Base-by-base conservation (phyloP, 345 rosid species). In the Populus deltoides region DNA sequence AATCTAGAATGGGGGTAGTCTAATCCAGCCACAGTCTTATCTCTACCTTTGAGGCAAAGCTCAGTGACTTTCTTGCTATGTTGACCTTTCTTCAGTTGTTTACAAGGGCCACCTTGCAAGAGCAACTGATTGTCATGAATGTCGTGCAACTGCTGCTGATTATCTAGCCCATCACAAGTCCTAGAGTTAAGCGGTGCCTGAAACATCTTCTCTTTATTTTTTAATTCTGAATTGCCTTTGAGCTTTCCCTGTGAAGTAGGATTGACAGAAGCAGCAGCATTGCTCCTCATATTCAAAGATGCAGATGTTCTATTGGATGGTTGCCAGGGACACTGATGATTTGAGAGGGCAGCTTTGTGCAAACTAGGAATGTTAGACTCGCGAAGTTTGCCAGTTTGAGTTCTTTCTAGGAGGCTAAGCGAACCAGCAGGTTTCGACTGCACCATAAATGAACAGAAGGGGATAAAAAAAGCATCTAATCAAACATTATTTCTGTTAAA, bases 391-490 rank as follows among this genome's bases (percentile, higher is more conserved):
- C 73, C n/a, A 36, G 75, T 25, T 82, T 87, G 89, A 51, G 77
- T 78, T 59, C 84, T 79, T 76, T 81, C 87, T 73, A 69, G 81
- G 39, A 75, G 25, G 74, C 80, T 76, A 41, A 73, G 88, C 2
- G 83, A 67, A 65, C 86, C 74, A 69, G 90, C 88, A 85, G 82
- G 68, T 80, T 86, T 89, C 75, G 93, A 83, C 97, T 92, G 93
- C 92, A 86, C 84, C 78, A 79, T 25, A 47, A 67, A 73, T 72
- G 31, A 73, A 49, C 25, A 73, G 38, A 82, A 62, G 59, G n/a
- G 67, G 57, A 49, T 69, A 66, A 63, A 73, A 68, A 29, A 66
- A 24, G 31, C 68, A 63, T 75, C n/a, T 29, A 35, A 74, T 36
- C 51, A 66, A 70, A 62, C 55, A 69, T 43, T 71, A 25, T 47